These are phyloP conservation scores for Cymbomonas tetramitiformis DNA, from an alignment of 139 green algal species.

Conservation along the genomic window DNA sequence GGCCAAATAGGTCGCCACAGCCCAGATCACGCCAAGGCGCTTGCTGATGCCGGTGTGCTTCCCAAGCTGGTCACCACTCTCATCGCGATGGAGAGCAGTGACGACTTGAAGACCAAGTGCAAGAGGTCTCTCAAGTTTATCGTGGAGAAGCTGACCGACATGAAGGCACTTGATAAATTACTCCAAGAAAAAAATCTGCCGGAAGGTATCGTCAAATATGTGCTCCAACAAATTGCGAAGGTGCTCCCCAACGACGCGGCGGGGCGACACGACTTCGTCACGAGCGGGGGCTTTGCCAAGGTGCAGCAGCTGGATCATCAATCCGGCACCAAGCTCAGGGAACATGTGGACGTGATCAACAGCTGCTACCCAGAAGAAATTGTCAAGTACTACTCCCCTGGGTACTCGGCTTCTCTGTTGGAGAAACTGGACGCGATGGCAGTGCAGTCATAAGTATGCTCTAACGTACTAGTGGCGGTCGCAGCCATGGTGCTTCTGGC, in stretches of 20 bases:
- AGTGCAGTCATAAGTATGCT: too few relatives aligned
- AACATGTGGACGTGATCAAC: constrained; percentile 73
- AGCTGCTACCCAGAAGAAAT: constrained; percentile 60
- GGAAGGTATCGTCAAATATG: constrained; percentile 60
- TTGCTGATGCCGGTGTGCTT: constrained; percentile 62
- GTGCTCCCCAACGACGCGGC: constrained; percentile 61
- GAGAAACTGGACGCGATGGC: constrained; percentile 50
- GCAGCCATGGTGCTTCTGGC: too few relatives aligned
- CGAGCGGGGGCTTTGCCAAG: constrained; percentile 59
- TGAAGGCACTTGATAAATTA: constrained; percentile 58
- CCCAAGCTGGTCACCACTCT: constrained; percentile 43
- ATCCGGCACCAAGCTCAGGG: constrained; percentile 47
- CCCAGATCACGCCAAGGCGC: constrained; percentile 69
- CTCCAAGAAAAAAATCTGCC: constrained; percentile 45
- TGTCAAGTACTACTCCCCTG: constrained; percentile 67
- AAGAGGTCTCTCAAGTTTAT: constrained; percentile 56
- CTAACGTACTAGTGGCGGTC: too few relatives aligned
- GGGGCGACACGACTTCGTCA: constrained; percentile 57
- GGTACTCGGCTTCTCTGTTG: constrained; percentile 55
- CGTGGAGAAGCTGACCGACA: constrained; percentile 57
- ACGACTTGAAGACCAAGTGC: constrained; percentile 73
- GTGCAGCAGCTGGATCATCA: constrained; percentile 61
- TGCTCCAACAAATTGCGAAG: constrained; percentile 60
- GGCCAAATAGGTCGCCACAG: constrained; percentile 65
- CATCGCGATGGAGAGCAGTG: constrained; percentile 30